Base-by-base conservation (phyloP, 805 yeast species). In the Myxozyma geophila region DNA sequence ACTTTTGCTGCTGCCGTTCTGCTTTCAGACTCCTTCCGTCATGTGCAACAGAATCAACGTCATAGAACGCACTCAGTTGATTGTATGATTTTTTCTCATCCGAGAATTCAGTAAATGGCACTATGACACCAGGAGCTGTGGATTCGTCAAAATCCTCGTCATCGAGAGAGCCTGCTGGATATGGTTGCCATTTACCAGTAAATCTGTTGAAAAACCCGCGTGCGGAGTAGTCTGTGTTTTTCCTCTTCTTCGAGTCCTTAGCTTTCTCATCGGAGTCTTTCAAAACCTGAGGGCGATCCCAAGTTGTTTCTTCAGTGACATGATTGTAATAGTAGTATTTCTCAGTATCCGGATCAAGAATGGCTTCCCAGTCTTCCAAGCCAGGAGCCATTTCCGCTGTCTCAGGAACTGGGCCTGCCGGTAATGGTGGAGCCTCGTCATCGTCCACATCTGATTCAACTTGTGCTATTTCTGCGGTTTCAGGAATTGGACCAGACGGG, bases 341-440 rank as follows among this genome's bases (percentile, higher is more conserved):
- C 9, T 54, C 52, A 13, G 55, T 44, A 4, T 54, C 51, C 5
- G 60, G 59, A 46, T 72, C 74, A 60, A 66, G 70, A 10, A 71
- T 40, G 1, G 74, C 71, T 51, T 68, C 66, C 74, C 74, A 72
- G 9, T 71, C 73, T 54, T 70, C 74, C 35, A 70, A 66, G 5
- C 47, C 40, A 3, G 33, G 52, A 21, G 51, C 62, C 21, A 39
- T 54, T 37, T 60, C 61, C 12, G 67, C 70, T 1, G 59, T 66
- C 7, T 54, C 41, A 15, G 70, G 70, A 7, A 69, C 66, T 21
- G 70, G 70, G 1, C 70, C 70, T 8, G 60, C 54, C 9, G 70
- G 70, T 35, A 67, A 52, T 9, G 70, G 70, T 5, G 70, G 70
- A 7, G 52, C 60, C 21, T 49, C 64, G 13, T 58, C 62, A 23